These are phyloP conservation scores for Gnomoniopsis smithogilvyi DNA, from an alignment of 2,329 filamentous ascomycete species.

Conservation along the genomic window DNA sequence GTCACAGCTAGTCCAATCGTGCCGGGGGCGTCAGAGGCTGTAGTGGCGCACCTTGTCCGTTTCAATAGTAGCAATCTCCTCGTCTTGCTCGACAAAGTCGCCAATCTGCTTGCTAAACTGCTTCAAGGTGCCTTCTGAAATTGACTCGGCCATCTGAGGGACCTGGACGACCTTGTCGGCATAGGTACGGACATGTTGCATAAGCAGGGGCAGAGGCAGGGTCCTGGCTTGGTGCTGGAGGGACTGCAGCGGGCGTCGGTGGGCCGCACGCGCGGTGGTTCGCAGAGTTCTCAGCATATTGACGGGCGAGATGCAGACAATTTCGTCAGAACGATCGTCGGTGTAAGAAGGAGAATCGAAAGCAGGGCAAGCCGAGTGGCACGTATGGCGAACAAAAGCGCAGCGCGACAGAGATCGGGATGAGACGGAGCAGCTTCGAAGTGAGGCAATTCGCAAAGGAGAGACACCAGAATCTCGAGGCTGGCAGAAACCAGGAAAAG, in stretches of 20 bases:
- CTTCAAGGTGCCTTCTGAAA: constrained; percentile 94
- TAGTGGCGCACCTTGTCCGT: constrained; percentile 78
- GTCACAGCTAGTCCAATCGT: background rate
- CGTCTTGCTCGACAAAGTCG: constrained; percentile 91
- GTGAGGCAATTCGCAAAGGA: background rate
- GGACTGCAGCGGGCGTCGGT: constrained; percentile 33
- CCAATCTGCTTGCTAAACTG: constrained; percentile 91
- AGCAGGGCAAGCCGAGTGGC: background rate
- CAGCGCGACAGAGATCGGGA: background rate
- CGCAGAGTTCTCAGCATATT: constrained; percentile 21
- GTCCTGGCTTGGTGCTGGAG: constrained; percentile 15
- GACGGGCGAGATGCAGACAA: background rate
- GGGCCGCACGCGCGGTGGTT: constrained; percentile 24
- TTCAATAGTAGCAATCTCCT: constrained; percentile 98
- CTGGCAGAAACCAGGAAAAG: background rate
- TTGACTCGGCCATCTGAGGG: constrained; percentile 97
- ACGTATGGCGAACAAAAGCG: background rate
- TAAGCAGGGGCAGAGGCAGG: constrained; percentile 44
- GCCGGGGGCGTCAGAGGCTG: background rate
- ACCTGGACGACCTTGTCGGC: constrained; percentile 90
- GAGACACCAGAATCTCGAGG: background rate
- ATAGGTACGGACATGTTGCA: constrained; percentile 58
- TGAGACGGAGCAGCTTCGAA: background rate
- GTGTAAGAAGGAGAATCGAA: background rate
- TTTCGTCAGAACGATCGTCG: background rate